Base-by-base conservation (phyloP, 306 rosid species). In the Quercus bicolor region DNA sequence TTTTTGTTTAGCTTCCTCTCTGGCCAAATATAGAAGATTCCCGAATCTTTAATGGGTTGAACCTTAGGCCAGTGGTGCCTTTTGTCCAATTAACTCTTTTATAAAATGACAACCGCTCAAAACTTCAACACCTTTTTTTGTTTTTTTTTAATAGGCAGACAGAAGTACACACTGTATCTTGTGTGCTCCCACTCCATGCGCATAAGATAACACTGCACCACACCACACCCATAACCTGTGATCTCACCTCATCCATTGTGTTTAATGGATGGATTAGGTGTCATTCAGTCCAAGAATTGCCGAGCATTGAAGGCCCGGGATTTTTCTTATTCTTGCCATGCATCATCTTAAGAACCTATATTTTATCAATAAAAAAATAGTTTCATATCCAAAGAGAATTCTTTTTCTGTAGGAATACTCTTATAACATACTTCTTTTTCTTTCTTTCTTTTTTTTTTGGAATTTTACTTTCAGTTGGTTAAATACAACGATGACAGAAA, bases 401-500 rank as follows among this genome's bases (percentile, higher is more conserved):
- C n/a, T 66, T 33, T 56, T 61, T 33, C 69, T 80, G 10, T 48
- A 16, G 54, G 24, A 54, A 64, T 37, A 21, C 75, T 56, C 21
- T n/a, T 54, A 81, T 78, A 62, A 31, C n/a, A 75, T 52, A 11
- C 13, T 77, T 71, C 72, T 75, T 70, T 79, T 40, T 8, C 11
- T 8, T 6, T 34, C 8, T 34, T 34, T 34, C 2, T 34, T 34
- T 37, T 7, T 7, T 1, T 40, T 40, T 40, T 7, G 37, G n/a
- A 9, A 7, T 68, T 80, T 80, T 40, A 52, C 56, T 81, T 79
- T 78, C 93, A 94, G 97, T 86, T 92, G 97, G 98, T 79, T 94
- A 77, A 94, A 92, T 81, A 92, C 98, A 73, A 78, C 88, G 45
- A 88, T 91, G 95, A 87, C 57, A 33, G 94, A 92, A 85, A 94